Conservation (phyloP, 495 filamentous ascomycete species). For the Cercophora sp. region DNA sequence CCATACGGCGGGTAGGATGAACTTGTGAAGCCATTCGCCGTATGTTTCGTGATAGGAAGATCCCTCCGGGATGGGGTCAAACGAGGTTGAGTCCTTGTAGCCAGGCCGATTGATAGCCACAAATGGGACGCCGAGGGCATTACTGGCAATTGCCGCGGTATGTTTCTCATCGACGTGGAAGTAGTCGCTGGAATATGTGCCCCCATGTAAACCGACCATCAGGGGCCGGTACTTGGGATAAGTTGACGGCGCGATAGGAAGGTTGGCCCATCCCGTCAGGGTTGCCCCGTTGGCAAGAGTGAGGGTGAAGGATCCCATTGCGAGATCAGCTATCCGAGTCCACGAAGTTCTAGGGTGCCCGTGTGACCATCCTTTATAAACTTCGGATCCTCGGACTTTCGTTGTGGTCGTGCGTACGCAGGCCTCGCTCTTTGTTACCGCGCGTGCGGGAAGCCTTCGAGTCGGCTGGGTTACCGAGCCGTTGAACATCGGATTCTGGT, state of each 20-base stretch:
- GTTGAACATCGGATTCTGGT: no score
- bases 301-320: constrained; percentile 4
- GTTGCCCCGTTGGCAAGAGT: constrained; percentile 13
- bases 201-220: constrained; percentile 35
- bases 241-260: neutral
- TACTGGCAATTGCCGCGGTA: constrained; percentile 21
- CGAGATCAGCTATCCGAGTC: no score
- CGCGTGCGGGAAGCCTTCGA: no score
- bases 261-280: constrained; percentile 21
- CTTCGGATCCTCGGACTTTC: no score
- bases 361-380: no score
- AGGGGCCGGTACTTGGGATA: neutral
- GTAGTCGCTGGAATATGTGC: constrained; percentile 31
- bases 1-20: constrained; percentile 34
- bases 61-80: constrained; percentile 9
- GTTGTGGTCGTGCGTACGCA: no score
- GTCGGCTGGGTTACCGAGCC: no score
- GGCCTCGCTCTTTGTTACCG: no score
- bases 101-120: constrained; percentile 34
- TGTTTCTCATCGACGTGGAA: constrained; percentile 32
- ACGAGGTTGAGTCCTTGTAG: constrained; percentile 25
- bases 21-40: constrained; percentile 25
- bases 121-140: constrained; percentile 26
- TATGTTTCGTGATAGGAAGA: constrained; percentile 20
- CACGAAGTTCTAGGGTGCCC: no score